Percentiles rank a stretch among this genome's conserved stretches.
Conservation (phyloP, 2,329 filamentous ascomycete species). For the Epichloe aotearoae region DNA sequence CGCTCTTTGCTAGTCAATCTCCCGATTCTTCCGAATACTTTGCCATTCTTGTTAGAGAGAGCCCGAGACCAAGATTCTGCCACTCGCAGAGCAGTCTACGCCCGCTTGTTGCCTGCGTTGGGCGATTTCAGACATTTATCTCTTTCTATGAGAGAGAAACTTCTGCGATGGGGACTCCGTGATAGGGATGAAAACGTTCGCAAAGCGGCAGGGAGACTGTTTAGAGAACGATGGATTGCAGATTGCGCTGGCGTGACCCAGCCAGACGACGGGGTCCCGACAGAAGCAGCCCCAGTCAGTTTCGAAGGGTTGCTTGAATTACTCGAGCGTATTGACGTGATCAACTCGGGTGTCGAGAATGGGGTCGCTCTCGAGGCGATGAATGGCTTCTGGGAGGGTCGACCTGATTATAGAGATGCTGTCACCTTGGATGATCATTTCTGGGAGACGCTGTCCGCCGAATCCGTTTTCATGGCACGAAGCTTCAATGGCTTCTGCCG, state of each 20-base stretch:
- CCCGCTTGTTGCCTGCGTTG: conserved; percentile 70
- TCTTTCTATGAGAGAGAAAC: conserved; percentile 86
- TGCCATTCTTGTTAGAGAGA: conserved; percentile 80
- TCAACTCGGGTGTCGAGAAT: conserved; percentile 78
- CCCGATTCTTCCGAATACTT: conserved; percentile 68
- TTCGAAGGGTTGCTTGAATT: conserved; percentile 81
- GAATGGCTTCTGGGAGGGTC: conserved; percentile 90
- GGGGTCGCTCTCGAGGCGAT: conserved; percentile 90
- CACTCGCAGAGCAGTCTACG: conserved; percentile 77
- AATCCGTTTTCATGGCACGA: conserved; percentile 78
- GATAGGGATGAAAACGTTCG: conserved; percentile 91
- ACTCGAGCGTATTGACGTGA: conserved; percentile 83
- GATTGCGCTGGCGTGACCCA: conserved; percentile 65
- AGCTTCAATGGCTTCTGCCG: conserved; percentile 93
- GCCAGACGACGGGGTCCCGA: conserved; percentile 42
- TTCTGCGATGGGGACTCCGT: conserved; percentile 85
- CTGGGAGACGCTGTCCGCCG: conserved; percentile 70
- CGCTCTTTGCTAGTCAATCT: conserved; percentile 80
- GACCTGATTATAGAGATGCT: conserved; percentile 66
- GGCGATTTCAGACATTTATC: conserved; percentile 93
- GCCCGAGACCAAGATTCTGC: conserved; percentile 78
- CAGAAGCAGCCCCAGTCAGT: conserved; percentile 48
- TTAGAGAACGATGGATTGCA: conserved; percentile 95
- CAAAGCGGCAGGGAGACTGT: conserved; percentile 79
- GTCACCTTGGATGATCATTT: conserved; percentile 61